phyloP scores from a whole-genome alignment of 2,329 filamentous ascomycete species.

The Dendrostoma leiphaemia region DNA sequence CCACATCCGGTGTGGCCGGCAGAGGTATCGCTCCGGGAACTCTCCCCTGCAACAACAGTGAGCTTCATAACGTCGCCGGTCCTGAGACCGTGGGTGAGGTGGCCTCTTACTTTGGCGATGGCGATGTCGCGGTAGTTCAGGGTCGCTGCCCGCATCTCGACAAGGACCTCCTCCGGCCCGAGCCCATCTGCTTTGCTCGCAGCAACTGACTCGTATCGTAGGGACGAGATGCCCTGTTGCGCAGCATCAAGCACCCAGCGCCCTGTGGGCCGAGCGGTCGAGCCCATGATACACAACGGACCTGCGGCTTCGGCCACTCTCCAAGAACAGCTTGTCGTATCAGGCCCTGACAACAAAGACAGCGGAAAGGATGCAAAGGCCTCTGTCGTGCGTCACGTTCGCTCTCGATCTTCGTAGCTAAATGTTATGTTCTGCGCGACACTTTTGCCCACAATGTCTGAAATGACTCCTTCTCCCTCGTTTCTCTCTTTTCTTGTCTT shows the following conservation, averaged over 20 bases:
- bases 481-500: too few relatives aligned
- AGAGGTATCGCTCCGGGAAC: conserved; percentile 6
- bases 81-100: neutral
- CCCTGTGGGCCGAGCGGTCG: neutral
- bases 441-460: too few relatives aligned
- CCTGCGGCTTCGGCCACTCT: neutral
- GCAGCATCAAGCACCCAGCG: conserved; percentile 11
- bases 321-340: neutral
- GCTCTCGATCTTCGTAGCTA: too few relatives aligned
- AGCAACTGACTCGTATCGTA: neutral
- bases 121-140: conserved; percentile 49
- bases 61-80: conserved; percentile 13
- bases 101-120: conserved; percentile 32
- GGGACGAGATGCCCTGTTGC: conserved; percentile 9
- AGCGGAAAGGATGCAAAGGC: too few relatives aligned
- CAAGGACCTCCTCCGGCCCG: conserved; percentile 58
- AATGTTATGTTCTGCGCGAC: too few relatives aligned
- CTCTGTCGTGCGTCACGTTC: too few relatives aligned
- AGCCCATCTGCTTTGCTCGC: conserved; percentile 31
- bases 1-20: conserved; percentile 21
- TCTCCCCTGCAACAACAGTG: conserved; percentile 11
- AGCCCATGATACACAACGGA: neutral
- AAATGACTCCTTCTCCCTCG: too few relatives aligned
- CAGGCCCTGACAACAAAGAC: too few relatives aligned
- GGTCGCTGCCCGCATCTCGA: conserved; percentile 51